Conservation (phyloP, 192 early-diverging fungal genomes). For the Backusella circina region DNA sequence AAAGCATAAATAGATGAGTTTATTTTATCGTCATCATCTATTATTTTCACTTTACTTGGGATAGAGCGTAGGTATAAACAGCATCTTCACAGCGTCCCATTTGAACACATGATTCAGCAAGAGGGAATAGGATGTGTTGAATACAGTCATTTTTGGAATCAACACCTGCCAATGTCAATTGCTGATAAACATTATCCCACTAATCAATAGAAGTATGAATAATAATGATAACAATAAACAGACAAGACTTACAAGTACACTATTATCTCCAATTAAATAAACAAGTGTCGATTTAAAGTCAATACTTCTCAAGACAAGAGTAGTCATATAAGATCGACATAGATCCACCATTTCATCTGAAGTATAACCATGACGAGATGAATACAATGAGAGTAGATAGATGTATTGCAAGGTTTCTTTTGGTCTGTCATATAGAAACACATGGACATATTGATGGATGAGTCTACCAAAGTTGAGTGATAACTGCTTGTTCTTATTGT, state of each 20-base stretch:
- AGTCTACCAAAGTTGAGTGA: conserved; percentile 54
- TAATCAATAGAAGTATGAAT: not conserved
- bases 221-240: not conserved
- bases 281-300: conserved; percentile 59
- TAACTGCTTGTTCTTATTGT: not conserved
- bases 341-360: conserved; percentile 48
- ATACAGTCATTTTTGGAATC: conserved; percentile 56
- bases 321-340: conserved; percentile 50
- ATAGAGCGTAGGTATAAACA: conserved; percentile 73
- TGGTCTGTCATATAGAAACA: conserved; percentile 31
- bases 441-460: conserved; percentile 28
- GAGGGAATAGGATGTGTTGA: conserved; percentile 56
- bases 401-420: conserved; percentile 62
- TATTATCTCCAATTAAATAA: not conserved
- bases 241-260: conserved; percentile 28
- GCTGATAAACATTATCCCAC: conserved; percentile 66
- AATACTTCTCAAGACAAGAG: conserved; percentile 58
- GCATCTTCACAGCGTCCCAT: conserved; percentile 71
- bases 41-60: conserved; percentile 40
- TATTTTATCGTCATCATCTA: not conserved
- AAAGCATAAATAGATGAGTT: not conserved
- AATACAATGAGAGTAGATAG: conserved; percentile 54
- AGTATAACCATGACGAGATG: conserved; percentile 25
- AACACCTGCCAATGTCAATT: conserved; percentile 60
- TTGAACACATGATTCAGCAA: conserved; percentile 68